A percentile compares a stretch with the other conserved stretches of the same genome.
These are phyloP conservation scores for Metroxylon sagu DNA, from an alignment of 176 grass and related monocot species.

Conservation along the genomic window DNA sequence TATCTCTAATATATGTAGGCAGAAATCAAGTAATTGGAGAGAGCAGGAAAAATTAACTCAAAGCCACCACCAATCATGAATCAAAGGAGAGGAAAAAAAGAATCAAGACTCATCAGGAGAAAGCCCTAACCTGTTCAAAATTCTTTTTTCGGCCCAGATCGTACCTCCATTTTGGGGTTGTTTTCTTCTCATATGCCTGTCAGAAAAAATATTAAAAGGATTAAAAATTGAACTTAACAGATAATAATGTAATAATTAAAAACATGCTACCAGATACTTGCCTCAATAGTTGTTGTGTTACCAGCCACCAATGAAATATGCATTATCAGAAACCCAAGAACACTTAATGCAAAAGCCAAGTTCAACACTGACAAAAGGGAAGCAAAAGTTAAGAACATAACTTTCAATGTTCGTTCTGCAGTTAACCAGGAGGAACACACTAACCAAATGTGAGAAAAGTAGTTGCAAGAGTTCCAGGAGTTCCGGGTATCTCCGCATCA, in stretches of 20 bases:
- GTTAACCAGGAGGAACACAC: conserved; percentile 7
- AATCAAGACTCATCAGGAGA: not conserved
- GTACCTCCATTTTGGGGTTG: conserved; percentile 71
- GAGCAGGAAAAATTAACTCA: too few species aligned
- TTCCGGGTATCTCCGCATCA: conserved; percentile 72
- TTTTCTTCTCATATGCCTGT: conserved; percentile 96
- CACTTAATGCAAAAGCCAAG: conserved; percentile 77
- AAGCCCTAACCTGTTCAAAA: conserved; percentile 65
- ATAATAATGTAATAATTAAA: not conserved
- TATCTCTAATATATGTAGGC: not conserved
- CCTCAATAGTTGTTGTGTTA: conserved; percentile 90
- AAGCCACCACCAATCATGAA: too few species aligned
- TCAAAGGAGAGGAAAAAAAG: not conserved
- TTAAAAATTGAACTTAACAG: too few species aligned
- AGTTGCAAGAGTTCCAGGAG: conserved; percentile 82
- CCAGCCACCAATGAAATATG: conserved; percentile 78
- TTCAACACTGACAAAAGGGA: conserved; percentile 52
- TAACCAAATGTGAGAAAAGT: conserved; percentile 93
- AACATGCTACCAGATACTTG: conserved; percentile 26
- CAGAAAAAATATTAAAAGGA: not conserved
- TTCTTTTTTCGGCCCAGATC: conserved; percentile 92
- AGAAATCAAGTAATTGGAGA: not conserved
- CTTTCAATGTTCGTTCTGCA: too few species aligned
- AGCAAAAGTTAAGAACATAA: too few species aligned
- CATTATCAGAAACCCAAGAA: conserved; percentile 95